Conservation (phyloP, 129 eudicot genomes). For the Calendula officinalis region DNA sequence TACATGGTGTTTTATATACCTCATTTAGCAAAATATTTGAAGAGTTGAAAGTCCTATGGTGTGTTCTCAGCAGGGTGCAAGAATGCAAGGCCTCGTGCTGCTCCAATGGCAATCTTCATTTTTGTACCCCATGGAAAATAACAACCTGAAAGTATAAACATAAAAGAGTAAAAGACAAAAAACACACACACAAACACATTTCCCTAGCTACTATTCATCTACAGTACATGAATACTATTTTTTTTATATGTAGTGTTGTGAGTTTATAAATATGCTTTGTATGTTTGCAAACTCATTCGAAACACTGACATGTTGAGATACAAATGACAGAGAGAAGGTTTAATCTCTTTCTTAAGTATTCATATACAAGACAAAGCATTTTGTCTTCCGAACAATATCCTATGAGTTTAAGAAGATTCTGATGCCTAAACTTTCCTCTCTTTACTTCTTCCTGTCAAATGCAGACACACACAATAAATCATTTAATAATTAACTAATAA, state of each 20-base stretch:
- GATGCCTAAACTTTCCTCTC: conserved; percentile 22
- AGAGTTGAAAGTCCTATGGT: conserved; percentile 62
- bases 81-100: conserved; percentile 30
- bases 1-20: conserved; percentile 24
- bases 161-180: too few relatives aligned
- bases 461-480: not conserved
- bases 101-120: conserved; percentile 26
- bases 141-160: too few relatives aligned
- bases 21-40: conserved; percentile 61
- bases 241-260: not conserved
- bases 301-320: not conserved
- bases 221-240: too few relatives aligned
- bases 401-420: conserved; percentile 24
- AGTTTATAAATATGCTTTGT: too few relatives aligned
- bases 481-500: not conserved
- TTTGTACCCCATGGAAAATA: conserved; percentile 26
- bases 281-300: not conserved
- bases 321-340: conserved; percentile 2
- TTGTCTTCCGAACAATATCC: conserved; percentile 26
- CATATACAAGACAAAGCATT: conserved; percentile 28
- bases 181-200: too few relatives aligned
- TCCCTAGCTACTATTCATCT: too few relatives aligned
- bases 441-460: conserved; percentile 25
- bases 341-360: conserved; percentile 5
- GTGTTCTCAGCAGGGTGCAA: conserved; percentile 31